Conservation (phyloP, 352 stramenopile species). For the Blastocystis sp. region DNA sequence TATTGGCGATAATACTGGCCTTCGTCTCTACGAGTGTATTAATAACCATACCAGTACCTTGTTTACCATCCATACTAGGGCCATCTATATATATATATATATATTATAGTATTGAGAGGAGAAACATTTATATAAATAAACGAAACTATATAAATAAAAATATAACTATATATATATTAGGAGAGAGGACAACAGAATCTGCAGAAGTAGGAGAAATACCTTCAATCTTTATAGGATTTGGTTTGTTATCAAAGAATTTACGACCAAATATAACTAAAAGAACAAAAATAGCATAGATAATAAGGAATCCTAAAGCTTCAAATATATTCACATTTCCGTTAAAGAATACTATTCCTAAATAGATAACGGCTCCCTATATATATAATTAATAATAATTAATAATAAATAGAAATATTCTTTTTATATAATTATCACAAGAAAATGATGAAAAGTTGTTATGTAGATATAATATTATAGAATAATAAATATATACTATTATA, state of each 20-base stretch:
- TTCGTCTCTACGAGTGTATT: conserved; percentile 19
- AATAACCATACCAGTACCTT: conserved; percentile 33
- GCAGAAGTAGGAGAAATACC: neutral
- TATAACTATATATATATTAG: neutral
- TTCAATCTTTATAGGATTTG: neutral
- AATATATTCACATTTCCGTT: conserved; percentile 37
- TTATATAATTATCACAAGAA: too few relatives aligned
- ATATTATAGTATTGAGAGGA: neutral
- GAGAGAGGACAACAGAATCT: neutral
- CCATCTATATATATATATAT: neutral
- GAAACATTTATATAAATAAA: too few relatives aligned
- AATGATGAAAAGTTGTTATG: too few relatives aligned
- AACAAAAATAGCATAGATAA: conserved; percentile 53
- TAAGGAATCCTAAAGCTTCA: conserved; percentile 44
- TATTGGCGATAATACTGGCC: too few relatives aligned
- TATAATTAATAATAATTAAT: too few relatives aligned
- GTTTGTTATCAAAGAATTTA: neutral
- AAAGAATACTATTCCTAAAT: conserved; percentile 40
- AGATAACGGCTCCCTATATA: too few relatives aligned
- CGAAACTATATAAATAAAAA: too few relatives aligned
- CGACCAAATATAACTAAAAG: conserved; percentile 25
- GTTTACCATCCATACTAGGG: conserved; percentile 15
- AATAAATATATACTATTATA: too few relatives aligned
- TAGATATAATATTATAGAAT: too few relatives aligned
- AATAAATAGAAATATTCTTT: too few relatives aligned